These are phyloP conservation scores for Apiospora sp. DNA, from an alignment of 2,329 filamentous ascomycete genomes.

Conservation along the genomic window DNA sequence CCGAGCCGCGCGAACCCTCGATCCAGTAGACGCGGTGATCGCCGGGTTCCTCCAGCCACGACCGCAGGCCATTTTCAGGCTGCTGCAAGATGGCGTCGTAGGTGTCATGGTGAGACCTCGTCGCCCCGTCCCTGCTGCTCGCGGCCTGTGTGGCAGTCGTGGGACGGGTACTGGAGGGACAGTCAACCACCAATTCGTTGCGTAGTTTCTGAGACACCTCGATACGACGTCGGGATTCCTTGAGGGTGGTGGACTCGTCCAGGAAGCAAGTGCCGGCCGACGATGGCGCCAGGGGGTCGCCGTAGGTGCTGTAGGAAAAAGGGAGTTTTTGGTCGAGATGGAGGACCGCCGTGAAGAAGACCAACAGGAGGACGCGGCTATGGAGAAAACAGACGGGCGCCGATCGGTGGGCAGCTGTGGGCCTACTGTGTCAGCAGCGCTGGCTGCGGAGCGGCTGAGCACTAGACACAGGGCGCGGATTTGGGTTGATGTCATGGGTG, in stretches of 20 bases:
- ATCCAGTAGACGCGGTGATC: not conserved
- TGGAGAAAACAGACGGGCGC: not conserved
- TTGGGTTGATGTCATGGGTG: not conserved
- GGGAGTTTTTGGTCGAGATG: not conserved
- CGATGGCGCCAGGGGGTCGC: not conserved
- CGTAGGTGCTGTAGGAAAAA: not conserved
- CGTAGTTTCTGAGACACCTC: not conserved
- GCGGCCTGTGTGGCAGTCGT: no score
- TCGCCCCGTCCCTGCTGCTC: not conserved
- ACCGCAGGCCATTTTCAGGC: not conserved
- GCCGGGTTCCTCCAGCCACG: not conserved
- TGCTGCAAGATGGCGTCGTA: not conserved
- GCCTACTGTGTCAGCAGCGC: no score
- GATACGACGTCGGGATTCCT: not conserved
- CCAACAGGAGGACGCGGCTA: not conserved
- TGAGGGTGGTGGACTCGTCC: not conserved
- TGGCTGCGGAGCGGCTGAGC: not conserved
- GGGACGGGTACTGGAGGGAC: no score
- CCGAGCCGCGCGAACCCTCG: not conserved
- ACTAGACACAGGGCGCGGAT: not conserved
- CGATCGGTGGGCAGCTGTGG: not conserved
- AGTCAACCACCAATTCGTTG: not conserved
- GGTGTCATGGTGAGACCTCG: not conserved
- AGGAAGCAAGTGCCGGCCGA: not conserved
- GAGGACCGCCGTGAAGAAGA: not conserved